Evolutionary conservation across 306 rosid genomes (phyloP), one percentile per base, ranked within the genome.

Genomic region (Mucuna pruriens): DNA sequence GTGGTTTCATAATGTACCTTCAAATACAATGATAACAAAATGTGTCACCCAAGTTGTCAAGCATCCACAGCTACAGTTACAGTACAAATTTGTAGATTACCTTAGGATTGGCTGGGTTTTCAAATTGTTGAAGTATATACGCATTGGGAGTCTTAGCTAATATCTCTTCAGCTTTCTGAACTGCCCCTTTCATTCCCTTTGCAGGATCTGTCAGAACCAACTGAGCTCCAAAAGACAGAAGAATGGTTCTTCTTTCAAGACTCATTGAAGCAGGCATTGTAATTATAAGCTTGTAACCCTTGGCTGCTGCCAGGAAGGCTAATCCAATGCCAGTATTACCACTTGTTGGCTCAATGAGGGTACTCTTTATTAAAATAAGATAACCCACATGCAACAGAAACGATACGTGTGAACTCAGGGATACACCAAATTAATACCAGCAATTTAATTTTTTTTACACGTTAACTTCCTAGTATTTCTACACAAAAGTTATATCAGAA

Each of bases 91-190:
- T 63, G 6, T 29, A 76, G 11, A 55, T 70, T 40, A 89, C 92
- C 92, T 89, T 91, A 11, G 92, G 95, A 82, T 91, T 91, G 80
- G 95, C 88, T 26, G 95, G 92, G 82, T 91, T 91, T 86, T 91
- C 90, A 78, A 88, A 88, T 55, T 90, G 92, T 82, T 88, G 85
- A 76, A 90, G 92, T 0, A 90, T 81, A 83, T 86, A 91, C 46
- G 90, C 87, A 49, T 91, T 77, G 48, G 92, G 91, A 71, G 92
- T 91, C 88, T 72, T 87, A 3, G 85, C 86, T 85, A 87, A 45
- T 84, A 89, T 77, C 78, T 91, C 92, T 81, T 91, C 91, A 65
- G 91, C 95, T 86, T 91, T 91, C 58, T 87, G 88, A 84, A 91
- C 83, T 33, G 95, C 92, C 42, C 91, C 92, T 75, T 83, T 91